These are phyloP conservation scores for Beauveria scarabaeidicola DNA, from an alignment of 2,329 filamentous ascomycete genomes.

Conservation along the genomic window DNA sequence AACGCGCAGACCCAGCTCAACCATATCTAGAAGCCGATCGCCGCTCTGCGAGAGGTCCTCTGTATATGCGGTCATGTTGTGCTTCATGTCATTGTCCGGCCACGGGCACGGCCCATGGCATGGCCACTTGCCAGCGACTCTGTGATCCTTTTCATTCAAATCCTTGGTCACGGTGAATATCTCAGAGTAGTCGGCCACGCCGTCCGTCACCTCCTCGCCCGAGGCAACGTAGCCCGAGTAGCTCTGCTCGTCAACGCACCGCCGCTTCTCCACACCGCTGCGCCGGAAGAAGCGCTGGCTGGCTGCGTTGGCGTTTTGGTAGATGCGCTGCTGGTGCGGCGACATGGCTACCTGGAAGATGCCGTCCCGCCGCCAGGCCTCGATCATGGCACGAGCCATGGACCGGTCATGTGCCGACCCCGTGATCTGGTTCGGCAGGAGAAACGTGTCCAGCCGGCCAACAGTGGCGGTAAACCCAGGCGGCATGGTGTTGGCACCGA, in stretches of 20 bases:
- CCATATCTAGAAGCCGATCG: conserved; percentile 36
- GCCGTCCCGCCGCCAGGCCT: conserved; percentile 35
- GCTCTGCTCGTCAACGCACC: conserved; percentile 35
- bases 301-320: conserved; percentile 26
- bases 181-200: conserved; percentile 42
- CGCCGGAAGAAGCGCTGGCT: conserved; percentile 33
- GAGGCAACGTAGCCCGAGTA: conserved; percentile 42
- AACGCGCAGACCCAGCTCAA: conserved; percentile 35
- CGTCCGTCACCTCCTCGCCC: conserved; percentile 39
- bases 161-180: conserved; percentile 46
- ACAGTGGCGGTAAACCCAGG: conserved; percentile 20
- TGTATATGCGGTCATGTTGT: conserved; percentile 32
- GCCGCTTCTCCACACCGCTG: conserved; percentile 28
- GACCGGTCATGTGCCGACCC: conserved; percentile 24
- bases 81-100: conserved; percentile 34
- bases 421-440: conserved; percentile 29
- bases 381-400: conserved; percentile 32
- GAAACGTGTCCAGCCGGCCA: conserved; percentile 31
- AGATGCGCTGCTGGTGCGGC: conserved; percentile 25
- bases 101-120: conserved; percentile 42
- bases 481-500: conserved; percentile 16
- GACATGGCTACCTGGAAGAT: conserved; percentile 38
- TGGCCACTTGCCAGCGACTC: conserved; percentile 35
- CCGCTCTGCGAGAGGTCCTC: conserved; percentile 31
- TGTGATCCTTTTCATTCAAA: conserved; percentile 27